phyloP scores from a whole-genome alignment of 2,329 filamentous ascomycete genomes.

The Coniochaeta ligniaria region DNA sequence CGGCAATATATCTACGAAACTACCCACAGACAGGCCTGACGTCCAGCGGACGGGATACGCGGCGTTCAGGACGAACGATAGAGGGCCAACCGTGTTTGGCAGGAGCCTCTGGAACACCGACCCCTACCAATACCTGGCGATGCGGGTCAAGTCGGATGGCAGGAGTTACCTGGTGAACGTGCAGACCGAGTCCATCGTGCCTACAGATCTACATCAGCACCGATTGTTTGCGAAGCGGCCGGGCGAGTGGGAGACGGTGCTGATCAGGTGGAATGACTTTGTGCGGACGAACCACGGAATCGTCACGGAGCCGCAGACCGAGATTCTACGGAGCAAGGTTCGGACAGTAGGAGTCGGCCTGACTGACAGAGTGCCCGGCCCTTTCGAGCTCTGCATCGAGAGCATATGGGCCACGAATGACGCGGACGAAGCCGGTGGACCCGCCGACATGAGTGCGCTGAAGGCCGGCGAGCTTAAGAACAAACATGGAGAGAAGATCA shows the following conservation, averaged over 20 bases:
- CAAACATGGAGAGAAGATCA: slow-evolving; percentile 33
- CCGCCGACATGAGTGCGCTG: slow-evolving; percentile 8
- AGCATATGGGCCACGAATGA: slow-evolving; percentile 87
- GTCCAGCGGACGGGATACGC: slow-evolving; percentile 80
- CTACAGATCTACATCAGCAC: slow-evolving; percentile 95
- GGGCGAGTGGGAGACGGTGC: slow-evolving; percentile 90
- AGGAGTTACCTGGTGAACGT: slow-evolving; percentile 92
- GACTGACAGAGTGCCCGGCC: slow-evolving; percentile 81
- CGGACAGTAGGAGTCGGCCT: slow-evolving; percentile 79
- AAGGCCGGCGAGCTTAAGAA: slow-evolving; percentile 29
- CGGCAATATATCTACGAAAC: slow-evolving; percentile 78
- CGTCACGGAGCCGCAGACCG: slow-evolving; percentile 86
- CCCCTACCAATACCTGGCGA: slow-evolving; percentile 76
- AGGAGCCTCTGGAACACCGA: slow-evolving; percentile 83
- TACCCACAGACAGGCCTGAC: slow-evolving; percentile 68
- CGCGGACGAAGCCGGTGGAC: slow-evolving; percentile 25
- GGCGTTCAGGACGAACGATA: slow-evolving; percentile 79
- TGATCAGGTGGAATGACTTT: slow-evolving; percentile 87
- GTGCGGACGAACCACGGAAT: slow-evolving; percentile 90
- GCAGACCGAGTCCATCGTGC: slow-evolving; percentile 88
- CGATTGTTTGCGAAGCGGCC: slow-evolving; percentile 71
- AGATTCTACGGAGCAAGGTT: slow-evolving; percentile 81
- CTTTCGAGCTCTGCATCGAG: slow-evolving; percentile 81
- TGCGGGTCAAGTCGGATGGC: slow-evolving; percentile 86
- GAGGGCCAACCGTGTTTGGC: slow-evolving; percentile 74